phyloP scores from a whole-genome alignment of 306 rosid species.

The Castanea mollissima region DNA sequence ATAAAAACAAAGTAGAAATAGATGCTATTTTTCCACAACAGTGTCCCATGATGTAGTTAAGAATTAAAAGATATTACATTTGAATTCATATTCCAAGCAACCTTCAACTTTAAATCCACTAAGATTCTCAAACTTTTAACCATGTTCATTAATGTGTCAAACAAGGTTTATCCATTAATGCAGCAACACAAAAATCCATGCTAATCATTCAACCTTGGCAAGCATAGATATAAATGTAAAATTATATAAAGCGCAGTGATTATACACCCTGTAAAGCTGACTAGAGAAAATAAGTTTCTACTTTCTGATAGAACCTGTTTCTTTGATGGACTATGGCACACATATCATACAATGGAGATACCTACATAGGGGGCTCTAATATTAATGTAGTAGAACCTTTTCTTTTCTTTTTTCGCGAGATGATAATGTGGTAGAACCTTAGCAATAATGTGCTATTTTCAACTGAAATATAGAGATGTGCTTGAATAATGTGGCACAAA shows the following conservation, averaged over 20 bases:
- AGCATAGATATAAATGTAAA: not conserved
- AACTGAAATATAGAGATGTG: not conserved
- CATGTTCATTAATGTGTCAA: not conserved
- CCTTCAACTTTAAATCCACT: not conserved
- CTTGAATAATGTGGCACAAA: not conserved
- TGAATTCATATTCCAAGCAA: conserved; percentile 1
- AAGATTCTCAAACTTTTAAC: conserved; percentile 3
- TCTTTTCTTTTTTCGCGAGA: too few species aligned
- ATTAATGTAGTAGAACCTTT: not conserved
- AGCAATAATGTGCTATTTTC: not conserved
- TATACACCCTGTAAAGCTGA: not conserved
- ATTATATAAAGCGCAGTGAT: not conserved
- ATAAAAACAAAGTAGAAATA: too few species aligned
- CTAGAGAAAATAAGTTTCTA: too few species aligned
- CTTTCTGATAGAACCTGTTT: not conserved
- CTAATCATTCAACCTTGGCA: not conserved
- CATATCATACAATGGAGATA: not conserved
- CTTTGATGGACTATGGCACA: not conserved
- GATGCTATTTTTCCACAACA: too few species aligned
- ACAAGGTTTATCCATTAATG: not conserved
- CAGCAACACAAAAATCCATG: not conserved
- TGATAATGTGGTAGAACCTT: not conserved
- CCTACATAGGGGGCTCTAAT: not conserved
- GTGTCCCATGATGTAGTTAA: not conserved
- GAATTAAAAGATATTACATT: not conserved